These are phyloP conservation scores for Pseudozyma pruni DNA, from an alignment of 1,284 basidiomycete species.

Conservation along the genomic window DNA sequence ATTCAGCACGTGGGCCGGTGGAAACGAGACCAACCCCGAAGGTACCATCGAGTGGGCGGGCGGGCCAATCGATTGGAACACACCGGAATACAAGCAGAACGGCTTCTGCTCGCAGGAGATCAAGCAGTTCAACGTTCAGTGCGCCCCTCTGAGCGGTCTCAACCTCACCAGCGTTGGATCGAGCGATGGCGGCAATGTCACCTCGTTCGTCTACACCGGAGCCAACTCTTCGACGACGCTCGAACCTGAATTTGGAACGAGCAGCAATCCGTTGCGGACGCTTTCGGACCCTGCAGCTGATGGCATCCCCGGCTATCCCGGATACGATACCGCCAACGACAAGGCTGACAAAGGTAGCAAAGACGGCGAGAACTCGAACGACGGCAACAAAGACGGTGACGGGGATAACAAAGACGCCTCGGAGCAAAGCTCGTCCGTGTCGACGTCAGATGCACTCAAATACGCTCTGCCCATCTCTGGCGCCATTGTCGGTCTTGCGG, in stretches of 20 bases:
- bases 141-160: slow-evolving; percentile 28
- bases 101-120: slow-evolving; percentile 64
- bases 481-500: slow-evolving; percentile 25
- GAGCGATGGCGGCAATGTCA: slow-evolving; percentile 24
- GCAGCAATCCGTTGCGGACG: slow-evolving; percentile 18
- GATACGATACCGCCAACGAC: slow-evolving; percentile 11
- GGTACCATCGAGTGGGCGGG: slow-evolving; percentile 58
- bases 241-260: slow-evolving; percentile 46
- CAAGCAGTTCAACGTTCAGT: slow-evolving; percentile 47
- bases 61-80: slow-evolving; percentile 53
- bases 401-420: slow-evolving; percentile 10
- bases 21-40: slow-evolving; percentile 39
- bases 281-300: slow-evolving; percentile 33
- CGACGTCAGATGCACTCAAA: slow-evolving; percentile 22
- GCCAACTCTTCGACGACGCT: slow-evolving; percentile 17
- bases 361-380: slow-evolving; percentile 24
- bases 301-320: slow-evolving; percentile 33
- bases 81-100: slow-evolving; percentile 41
- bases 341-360: slow-evolving; percentile 17
- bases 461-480: slow-evolving; percentile 45
- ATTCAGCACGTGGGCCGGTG: slow-evolving; percentile 57
- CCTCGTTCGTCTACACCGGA: slow-evolving; percentile 63
- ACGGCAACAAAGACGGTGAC: slow-evolving; percentile 6
- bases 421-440: background rate
- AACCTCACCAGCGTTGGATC: slow-evolving; percentile 20